These are phyloP conservation scores for Stevia rebaudiana DNA, from an alignment of 140 eudicot species.

Conservation along the genomic window DNA sequence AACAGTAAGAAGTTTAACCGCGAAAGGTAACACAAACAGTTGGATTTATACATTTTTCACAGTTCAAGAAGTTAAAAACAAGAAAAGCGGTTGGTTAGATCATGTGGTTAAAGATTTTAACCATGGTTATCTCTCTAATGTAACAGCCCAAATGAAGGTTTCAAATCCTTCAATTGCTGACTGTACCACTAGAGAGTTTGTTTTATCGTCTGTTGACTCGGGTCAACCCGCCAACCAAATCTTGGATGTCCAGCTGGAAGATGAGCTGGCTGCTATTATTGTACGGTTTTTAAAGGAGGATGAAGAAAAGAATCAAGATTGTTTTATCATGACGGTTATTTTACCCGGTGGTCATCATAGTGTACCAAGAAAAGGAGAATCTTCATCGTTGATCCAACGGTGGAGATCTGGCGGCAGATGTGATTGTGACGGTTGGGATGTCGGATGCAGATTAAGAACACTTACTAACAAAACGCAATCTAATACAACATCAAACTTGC, in stretches of 20 bases:
- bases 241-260: conserved; percentile 34
- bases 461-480: conserved; percentile 31
- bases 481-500: conserved; percentile 16
- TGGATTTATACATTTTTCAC: conserved; percentile 74
- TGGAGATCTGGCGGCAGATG: conserved; percentile 84
- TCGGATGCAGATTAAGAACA: conserved; percentile 65
- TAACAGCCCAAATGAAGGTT: conserved; percentile 75
- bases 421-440: conserved; percentile 97
- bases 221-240: conserved; percentile 11
- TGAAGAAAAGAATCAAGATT: conserved; percentile 19
- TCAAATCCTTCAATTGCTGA: conserved; percentile 29
- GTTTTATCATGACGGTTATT: conserved; percentile 50
- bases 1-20: conserved; percentile 42
- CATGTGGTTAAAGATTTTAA: conserved; percentile 40
- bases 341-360: conserved; percentile 82
- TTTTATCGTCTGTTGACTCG: conserved; percentile 43
- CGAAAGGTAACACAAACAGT: conserved; percentile 28
- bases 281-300: conserved; percentile 27
- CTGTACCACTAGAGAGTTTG: conserved; percentile 46
- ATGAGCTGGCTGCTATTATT: conserved; percentile 76
- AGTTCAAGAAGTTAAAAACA: conserved; percentile 61
- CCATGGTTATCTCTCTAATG: conserved; percentile 46
- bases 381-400: conserved; percentile 57
- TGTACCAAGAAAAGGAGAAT: conserved; percentile 65
- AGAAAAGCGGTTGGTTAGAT: conserved; percentile 51